Evolutionary conservation across 306 rosid species (phyloP).

Genomic region (Amphicarpaea edgeworthii): DNA sequence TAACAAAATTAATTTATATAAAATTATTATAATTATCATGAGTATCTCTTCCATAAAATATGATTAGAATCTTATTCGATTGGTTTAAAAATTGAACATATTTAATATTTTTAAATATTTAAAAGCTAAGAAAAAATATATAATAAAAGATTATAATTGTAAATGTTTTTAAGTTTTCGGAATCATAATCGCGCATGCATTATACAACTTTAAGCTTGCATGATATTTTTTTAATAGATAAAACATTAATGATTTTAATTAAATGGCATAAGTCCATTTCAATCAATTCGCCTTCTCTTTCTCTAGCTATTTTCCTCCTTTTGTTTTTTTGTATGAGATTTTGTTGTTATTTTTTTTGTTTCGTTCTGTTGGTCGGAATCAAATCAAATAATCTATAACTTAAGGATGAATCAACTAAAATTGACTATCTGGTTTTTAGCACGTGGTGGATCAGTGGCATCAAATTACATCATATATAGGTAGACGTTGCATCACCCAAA

Average conservation of each 20-base stretch:
- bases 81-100: no score
- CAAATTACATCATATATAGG: conserved; percentile 1
- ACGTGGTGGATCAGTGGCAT: background rate
- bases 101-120: no score
- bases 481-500: background rate
- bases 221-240: background rate
- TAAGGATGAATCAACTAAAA: background rate
- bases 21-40: no score
- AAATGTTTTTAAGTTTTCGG: no score
- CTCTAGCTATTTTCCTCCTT: background rate
- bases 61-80: no score
- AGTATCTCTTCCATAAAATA: no score
- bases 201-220: background rate
- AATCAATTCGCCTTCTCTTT: background rate
- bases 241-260: background rate
- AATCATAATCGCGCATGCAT: no score
- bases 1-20: no score
- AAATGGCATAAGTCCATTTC: background rate
- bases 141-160: no score
- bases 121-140: no score
- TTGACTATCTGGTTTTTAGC: background rate
- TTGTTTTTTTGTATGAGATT: no score
- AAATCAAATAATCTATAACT: background rate
- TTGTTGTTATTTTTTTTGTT: background rate
- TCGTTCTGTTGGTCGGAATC: background rate